Base-by-base conservation (phyloP, 306 rosid genomes). In the Vicia villosa region DNA sequence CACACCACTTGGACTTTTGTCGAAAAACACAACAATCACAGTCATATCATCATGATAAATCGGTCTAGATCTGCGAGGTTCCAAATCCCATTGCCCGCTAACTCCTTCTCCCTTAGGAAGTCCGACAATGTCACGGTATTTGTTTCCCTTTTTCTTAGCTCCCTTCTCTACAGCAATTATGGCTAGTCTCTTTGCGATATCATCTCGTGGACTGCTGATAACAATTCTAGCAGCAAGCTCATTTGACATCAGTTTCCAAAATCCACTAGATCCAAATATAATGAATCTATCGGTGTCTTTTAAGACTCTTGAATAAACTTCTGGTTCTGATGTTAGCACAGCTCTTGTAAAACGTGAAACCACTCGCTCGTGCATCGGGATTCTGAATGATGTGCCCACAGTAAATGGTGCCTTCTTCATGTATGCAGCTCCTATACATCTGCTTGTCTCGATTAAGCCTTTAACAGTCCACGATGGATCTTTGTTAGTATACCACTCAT, bases 231-330 rank as follows among this genome's bases (percentile, higher is more conserved):
- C 58, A 20, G 58, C 32, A 0, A 10, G 1, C 32, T 51, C 1
- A 51, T 9, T 10, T 51, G 58, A 9, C 4, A 51, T 20, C 32
- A 20, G 4, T 51, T 50, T 50, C 57, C 57, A 50, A 19, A 50
- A 50, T 50, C 57, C n/a, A 20, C 14, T 10, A 19, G 57, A 51
- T 51, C 58, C 58, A 51, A 51, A 51, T 51, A 51, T 51, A 51
- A 51, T 51, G 58, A 51, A 51, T 21, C 8, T 20, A 20, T 51
- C 58, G 0, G 8, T 51, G 14, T 20, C 3, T 10, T 10, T 51
- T 51, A 51, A 51, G 58, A 4, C 58, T 51, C 32, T 51, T 51
- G 58, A 51, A 51, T 21, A 20, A 51, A 51, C 32, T 5, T 51
- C 58, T 51, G 58, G 58, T 11, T 51, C 30, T 51, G 58, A 5